Percentiles rank a stretch among this genome's conserved stretches.
Conservation (phyloP, 148 eudicot species). For the Nepenthes mirabilis region DNA sequence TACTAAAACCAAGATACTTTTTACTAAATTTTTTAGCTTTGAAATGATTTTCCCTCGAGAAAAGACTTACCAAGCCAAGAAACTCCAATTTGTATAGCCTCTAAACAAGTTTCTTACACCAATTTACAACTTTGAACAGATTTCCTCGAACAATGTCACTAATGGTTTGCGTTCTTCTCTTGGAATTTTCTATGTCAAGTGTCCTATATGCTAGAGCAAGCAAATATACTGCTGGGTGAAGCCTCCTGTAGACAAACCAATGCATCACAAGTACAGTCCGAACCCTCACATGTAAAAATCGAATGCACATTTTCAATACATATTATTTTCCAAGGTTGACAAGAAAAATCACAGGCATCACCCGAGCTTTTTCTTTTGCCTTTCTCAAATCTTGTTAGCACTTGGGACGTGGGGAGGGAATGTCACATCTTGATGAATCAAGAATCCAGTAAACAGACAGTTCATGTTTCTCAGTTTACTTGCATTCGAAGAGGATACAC, state of each 20-base stretch:
- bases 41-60: neutral
- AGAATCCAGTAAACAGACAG: no score
- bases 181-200: slow-evolving; percentile 62
- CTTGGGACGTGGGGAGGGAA: no score
- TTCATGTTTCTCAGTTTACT: no score
- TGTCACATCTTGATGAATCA: no score
- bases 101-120: slow-evolving; percentile 49
- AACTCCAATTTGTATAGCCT: neutral
- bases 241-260: slow-evolving; percentile 44
- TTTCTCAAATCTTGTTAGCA: no score
- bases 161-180: slow-evolving; percentile 36
- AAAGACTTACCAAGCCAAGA: slow-evolving; percentile 5
- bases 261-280: neutral
- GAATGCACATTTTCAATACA: neutral
- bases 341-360: no score
- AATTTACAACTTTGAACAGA: slow-evolving; percentile 33
- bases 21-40: no score
- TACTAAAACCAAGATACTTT: neutral
- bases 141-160: slow-evolving; percentile 36
- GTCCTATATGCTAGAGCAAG: slow-evolving; percentile 88
- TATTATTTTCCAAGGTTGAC: neutral
- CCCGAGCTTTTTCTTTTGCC: no score
- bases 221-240: slow-evolving; percentile 94
- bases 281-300: neutral
- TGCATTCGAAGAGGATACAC: no score